A percentile compares a stretch with the other conserved stretches of the same genome.
phyloP scores from a whole-genome alignment of 2,329 filamentous ascomycete species.

The Fusarium illudens region DNA sequence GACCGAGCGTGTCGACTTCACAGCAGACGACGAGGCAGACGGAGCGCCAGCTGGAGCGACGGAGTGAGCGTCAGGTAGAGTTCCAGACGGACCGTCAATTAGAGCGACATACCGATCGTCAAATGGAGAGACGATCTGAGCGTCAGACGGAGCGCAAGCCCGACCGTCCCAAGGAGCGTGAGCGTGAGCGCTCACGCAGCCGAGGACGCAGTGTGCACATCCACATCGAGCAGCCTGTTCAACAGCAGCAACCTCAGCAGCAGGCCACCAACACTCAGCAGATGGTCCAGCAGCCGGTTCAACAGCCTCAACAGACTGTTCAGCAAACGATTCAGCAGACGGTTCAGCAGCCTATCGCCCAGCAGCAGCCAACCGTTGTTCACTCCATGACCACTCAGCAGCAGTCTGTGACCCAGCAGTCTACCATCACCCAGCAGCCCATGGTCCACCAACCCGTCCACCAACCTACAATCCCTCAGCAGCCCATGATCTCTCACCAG shows the following conservation, averaged over 20 bases:
- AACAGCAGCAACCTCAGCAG: conserved; percentile 25
- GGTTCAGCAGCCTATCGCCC: not conserved
- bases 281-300: not conserved
- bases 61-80: conserved; percentile 24
- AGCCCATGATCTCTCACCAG: conserved; percentile 20
- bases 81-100: conserved; percentile 3
- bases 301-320: conserved; percentile 2
- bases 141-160: conserved; percentile 29
- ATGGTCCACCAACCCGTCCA: conserved; percentile 27
- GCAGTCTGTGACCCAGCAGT: conserved; percentile 14
- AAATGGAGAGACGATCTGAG: not conserved
- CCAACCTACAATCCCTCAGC: conserved; percentile 25
- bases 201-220: conserved; percentile 42
- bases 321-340: not conserved
- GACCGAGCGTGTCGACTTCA: conserved; percentile 18
- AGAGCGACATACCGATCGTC: conserved; percentile 12
- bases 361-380: conserved; percentile 15
- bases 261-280: conserved; percentile 10
- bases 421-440: conserved; percentile 25
- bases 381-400: conserved; percentile 22
- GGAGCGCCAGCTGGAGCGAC: conserved; percentile 24
- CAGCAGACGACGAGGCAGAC: conserved; percentile 31
- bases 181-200: conserved; percentile 39
- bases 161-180: conserved; percentile 32
- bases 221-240: conserved; percentile 35